A percentile compares a stretch with the other conserved stretches of the same genome.
These are phyloP conservation scores for Chalara sp. DNA, from an alignment of 2,329 filamentous ascomycete genomes.

Conservation along the genomic window DNA sequence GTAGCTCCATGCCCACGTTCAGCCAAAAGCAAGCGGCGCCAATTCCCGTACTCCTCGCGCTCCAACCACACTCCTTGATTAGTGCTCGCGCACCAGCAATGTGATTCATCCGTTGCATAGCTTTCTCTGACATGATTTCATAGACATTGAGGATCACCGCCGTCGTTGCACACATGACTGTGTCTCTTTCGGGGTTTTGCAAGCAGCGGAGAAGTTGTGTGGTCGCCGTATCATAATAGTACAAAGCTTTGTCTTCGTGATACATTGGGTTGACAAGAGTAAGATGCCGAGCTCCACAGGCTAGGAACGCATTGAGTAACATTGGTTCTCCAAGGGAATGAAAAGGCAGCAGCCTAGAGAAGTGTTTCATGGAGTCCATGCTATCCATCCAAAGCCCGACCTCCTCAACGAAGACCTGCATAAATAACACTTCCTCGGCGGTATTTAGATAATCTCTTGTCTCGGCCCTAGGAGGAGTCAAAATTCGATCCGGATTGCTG, in stretches of 20 bases:
- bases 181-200: constrained; percentile 80
- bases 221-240: constrained; percentile 83
- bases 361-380: constrained; percentile 79
- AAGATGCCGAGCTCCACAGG: constrained; percentile 80
- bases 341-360: constrained; percentile 77
- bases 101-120: constrained; percentile 78
- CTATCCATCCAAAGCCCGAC: constrained; percentile 93
- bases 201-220: constrained; percentile 68
- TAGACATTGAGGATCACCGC: constrained; percentile 88
- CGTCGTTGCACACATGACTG: constrained; percentile 76
- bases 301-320: constrained; percentile 81
- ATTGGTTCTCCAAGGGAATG: constrained; percentile 77
- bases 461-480: constrained; percentile 33
- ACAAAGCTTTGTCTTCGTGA: constrained; percentile 68
- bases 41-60: constrained; percentile 69
- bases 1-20: constrained; percentile 83
- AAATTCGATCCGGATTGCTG: constrained; percentile 22
- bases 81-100: constrained; percentile 78
- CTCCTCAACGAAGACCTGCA: constrained; percentile 88
- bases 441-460: constrained; percentile 60
- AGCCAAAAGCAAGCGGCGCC: constrained; percentile 92
- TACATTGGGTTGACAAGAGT: constrained; percentile 64
- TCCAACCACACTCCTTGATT: constrained; percentile 87
- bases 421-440: constrained; percentile 75
- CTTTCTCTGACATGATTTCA: constrained; percentile 82